Conservation (phyloP, 768 basidiomycete genomes). For the Phanerochaete carnosa region DNA sequence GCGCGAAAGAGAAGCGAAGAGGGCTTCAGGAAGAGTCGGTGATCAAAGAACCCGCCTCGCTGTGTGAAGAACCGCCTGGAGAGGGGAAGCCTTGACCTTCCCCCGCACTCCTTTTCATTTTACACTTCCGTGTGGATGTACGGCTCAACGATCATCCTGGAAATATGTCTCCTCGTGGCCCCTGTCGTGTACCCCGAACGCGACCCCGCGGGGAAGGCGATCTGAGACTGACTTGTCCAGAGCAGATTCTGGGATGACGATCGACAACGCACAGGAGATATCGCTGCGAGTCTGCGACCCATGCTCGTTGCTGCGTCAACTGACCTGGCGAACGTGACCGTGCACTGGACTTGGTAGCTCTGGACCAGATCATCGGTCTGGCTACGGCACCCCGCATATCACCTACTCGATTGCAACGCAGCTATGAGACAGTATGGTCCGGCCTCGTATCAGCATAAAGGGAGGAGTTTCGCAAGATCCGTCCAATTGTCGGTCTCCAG, state of each 20-base stretch:
- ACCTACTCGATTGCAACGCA: too few relatives aligned
- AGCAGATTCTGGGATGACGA: not conserved
- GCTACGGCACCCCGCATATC: too few relatives aligned
- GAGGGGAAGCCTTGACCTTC: not conserved
- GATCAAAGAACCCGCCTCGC: not conserved
- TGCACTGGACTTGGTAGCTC: too few relatives aligned
- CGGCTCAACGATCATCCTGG: not conserved
- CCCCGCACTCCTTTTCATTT: not conserved
- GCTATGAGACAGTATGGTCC: too few relatives aligned
- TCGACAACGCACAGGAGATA: not conserved
- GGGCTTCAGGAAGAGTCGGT: not conserved
- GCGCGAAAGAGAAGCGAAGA: not conserved
- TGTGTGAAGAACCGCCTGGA: not conserved
- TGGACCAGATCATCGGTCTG: too few relatives aligned
- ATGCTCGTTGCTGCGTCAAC: not conserved
- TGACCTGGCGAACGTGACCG: too few relatives aligned
- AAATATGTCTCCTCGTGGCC: not conserved
- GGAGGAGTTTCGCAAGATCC: too few relatives aligned
- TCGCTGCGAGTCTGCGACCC: not conserved
- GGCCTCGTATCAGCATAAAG: too few relatives aligned
- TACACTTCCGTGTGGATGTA: not conserved
- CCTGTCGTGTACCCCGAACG: not conserved
- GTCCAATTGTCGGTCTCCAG: too few relatives aligned
- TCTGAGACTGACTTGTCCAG: not conserved
- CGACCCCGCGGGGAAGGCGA: not conserved